Evolutionary conservation across 2,329 filamentous ascomycete species (phyloP).

Genomic region (Colletotrichum theobromicola): DNA sequence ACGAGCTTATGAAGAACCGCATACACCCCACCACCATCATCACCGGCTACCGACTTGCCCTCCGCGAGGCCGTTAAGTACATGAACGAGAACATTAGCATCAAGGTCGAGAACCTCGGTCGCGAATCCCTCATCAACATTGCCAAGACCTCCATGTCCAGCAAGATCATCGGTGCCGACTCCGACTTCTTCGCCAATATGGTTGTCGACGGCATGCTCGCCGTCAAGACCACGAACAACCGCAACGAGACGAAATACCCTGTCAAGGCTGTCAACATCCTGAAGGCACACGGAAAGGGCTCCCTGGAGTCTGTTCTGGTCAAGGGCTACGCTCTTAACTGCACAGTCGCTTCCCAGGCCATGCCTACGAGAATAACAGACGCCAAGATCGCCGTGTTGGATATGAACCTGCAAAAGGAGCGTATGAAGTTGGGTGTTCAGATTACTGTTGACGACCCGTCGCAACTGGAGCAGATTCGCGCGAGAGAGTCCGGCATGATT

Average conservation of each 20-base stretch:
- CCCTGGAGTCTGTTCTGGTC: slow-evolving; percentile 85
- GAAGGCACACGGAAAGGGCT: slow-evolving; percentile 96
- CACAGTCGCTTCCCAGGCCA: slow-evolving; percentile 97
- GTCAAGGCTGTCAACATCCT: slow-evolving; percentile 99
- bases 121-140: slow-evolving; percentile 91
- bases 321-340: slow-evolving; percentile 99
- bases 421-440: slow-evolving; percentile 98
- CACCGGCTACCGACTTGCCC: slow-evolving; percentile 92
- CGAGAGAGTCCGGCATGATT: slow-evolving; percentile 90
- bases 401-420: slow-evolving; percentile 98
- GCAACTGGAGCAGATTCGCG: slow-evolving; percentile 95
- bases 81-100: slow-evolving; percentile 98
- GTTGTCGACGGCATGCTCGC: slow-evolving; percentile 95
- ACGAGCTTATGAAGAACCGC: slow-evolving; percentile 99
- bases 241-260: slow-evolving; percentile 91
- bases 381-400: slow-evolving; percentile 97
- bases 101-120: slow-evolving; percentile 89
- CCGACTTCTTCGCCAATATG: slow-evolving; percentile 97
- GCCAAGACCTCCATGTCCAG: slow-evolving; percentile 99
- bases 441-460: slow-evolving; percentile 98
- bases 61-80: slow-evolving; percentile 96
- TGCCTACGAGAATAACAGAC: slow-evolving; percentile 90
- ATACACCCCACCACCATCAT: slow-evolving; percentile 99
- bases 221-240: slow-evolving; percentile 91
- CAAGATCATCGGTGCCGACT: slow-evolving; percentile 96